A percentile compares a stretch with the other conserved stretches of the same genome.
phyloP scores from a whole-genome alignment of 176 grass and related monocot species.

The Oryza australiensis region DNA sequence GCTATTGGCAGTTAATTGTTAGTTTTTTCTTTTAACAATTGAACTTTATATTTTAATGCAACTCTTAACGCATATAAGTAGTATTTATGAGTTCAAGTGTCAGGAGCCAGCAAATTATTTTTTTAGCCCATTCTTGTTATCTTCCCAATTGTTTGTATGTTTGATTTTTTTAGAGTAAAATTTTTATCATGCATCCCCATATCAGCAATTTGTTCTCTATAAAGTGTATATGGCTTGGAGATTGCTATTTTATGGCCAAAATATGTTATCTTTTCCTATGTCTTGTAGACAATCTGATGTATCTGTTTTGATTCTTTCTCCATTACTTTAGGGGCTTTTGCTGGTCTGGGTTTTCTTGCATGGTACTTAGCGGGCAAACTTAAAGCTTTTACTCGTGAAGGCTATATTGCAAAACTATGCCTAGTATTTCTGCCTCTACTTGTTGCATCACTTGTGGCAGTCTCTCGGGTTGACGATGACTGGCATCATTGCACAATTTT shows the following conservation, averaged over 20 bases:
- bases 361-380: constrained; percentile 71
- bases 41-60: not conserved
- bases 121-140: not conserved
- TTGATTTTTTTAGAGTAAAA: no score
- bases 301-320: constrained; percentile 16
- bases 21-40: not conserved
- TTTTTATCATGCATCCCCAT: constrained; percentile 1
- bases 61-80: not conserved
- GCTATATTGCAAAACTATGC: constrained; percentile 56
- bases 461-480: constrained; percentile 64
- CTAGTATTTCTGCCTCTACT: constrained; percentile 62
- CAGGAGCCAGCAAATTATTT: not conserved
- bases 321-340: constrained; percentile 45
- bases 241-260: not conserved
- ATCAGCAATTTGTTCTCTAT: not conserved
- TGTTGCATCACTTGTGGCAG: constrained; percentile 52
- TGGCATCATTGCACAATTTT: constrained; percentile 73
- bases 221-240: not conserved
- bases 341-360: constrained; percentile 57
- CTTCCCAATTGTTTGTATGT: not conserved
- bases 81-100: not conserved
- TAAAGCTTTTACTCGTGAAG: constrained; percentile 50
- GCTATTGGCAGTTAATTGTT: not conserved
- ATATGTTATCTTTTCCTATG: not conserved
- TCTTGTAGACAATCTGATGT: not conserved